phyloP scores from a whole-genome alignment of 1,139 yeast genomes.

The Hemisphaericaspora xylofermentans region DNA sequence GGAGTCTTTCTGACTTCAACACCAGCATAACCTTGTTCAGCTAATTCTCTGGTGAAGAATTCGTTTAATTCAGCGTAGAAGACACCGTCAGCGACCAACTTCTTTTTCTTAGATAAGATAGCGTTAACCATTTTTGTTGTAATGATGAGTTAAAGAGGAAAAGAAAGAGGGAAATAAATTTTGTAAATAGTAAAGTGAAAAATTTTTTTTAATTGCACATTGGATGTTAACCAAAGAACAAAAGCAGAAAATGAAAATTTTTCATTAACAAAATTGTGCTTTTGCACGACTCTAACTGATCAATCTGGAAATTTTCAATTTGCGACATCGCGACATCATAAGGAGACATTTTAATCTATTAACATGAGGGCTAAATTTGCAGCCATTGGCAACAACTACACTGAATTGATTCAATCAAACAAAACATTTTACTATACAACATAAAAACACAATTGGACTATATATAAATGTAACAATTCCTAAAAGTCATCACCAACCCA shows the following conservation, averaged over 20 bases:
- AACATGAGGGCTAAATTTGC: too few relatives aligned
- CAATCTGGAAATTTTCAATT: background rate
- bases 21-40: conserved; percentile 99
- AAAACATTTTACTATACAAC: background rate
- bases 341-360: too few relatives aligned
- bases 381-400: background rate
- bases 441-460: background rate
- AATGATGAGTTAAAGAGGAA: conserved; percentile 1
- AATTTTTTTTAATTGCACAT: background rate
- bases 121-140: conserved; percentile 39
- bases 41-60: conserved; percentile 99
- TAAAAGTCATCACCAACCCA: conserved; percentile 68
- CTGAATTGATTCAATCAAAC: too few relatives aligned
- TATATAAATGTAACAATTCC: background rate
- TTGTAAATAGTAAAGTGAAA: background rate
- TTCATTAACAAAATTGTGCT: conserved; percentile 1
- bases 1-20: conserved; percentile 99
- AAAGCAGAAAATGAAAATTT: conserved; percentile 5
- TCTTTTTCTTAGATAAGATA: conserved; percentile 81
- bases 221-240: background rate
- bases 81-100: conserved; percentile 99
- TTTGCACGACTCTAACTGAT: conserved; percentile 4
- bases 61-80: conserved; percentile 99
- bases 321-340: too few relatives aligned
- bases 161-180: background rate